Evolutionary conservation across 139 green algal genomes (phyloP), one percentile per base, ranked within the genome.

Genomic region (Zygnema circumcarinatum): DNA sequence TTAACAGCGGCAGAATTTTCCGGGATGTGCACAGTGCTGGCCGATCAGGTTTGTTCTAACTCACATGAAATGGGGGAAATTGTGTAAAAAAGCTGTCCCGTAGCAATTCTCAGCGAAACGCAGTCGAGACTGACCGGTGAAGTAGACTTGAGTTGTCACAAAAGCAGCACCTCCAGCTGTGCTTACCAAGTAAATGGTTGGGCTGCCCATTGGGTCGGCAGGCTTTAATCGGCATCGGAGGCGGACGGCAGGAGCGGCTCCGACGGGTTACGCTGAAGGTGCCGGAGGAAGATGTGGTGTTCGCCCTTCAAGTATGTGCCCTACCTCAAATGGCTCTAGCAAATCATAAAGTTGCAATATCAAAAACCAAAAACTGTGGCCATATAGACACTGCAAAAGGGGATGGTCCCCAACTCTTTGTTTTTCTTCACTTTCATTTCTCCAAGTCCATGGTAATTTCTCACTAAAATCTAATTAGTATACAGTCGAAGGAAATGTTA

Each of bases 271-370:
- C 1, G 35, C 56, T 92, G 42, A 39, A 62, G 1, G 86, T 84
- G 1, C 52, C 73, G 32, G 38, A 76, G 0, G 84, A 91, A 32
- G 89, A 92, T 53, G 86, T 92, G 0, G 31, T 72, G 22, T 92
- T 92, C 38, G 79, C 89, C 1, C 54, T 92, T 39, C 85, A 92
- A 41, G 89, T 78, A 41, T n/a, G 69, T 25, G 47, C 47, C 16
- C n/a, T n/a, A n/a, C n/a, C n/a, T n/a, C n/a, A n/a, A n/a, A n/a
- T n/a, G n/a, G n/a, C n/a, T n/a, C n/a, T n/a, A n/a, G n/a, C n/a
- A n/a, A n/a, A n/a, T n/a, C n/a, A n/a, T n/a, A n/a, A n/a, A n/a
- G 47, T 62, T 62, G 7, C 47, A 62, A 25, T 62, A 62, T 16
- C 47, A 62, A 25, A 62, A 62, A 16, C 16, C 16, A 16, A 62